These are phyloP conservation scores for Lippia alba DNA, from an alignment of 305 asterid genomes.

Conservation along the genomic window DNA sequence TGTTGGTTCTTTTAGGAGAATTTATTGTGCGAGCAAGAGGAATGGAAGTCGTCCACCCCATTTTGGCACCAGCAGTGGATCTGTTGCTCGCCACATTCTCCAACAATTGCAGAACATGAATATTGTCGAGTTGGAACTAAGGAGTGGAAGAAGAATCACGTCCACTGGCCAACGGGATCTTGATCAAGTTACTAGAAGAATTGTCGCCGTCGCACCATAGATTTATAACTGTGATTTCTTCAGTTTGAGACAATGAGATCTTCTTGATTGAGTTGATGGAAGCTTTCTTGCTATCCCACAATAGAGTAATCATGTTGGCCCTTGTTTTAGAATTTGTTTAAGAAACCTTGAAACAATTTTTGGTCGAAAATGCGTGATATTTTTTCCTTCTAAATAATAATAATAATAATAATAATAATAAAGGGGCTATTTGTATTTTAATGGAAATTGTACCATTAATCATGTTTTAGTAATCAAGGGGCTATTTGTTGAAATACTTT, in stretches of 20 bases:
- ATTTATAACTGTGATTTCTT: too few relatives aligned
- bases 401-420: too few relatives aligned
- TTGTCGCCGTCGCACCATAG: constrained; percentile 51
- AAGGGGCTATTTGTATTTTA: too few relatives aligned
- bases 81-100: constrained; percentile 59
- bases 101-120: constrained; percentile 51
- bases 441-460: too few relatives aligned
- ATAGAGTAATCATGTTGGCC: constrained; percentile 18
- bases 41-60: constrained; percentile 60
- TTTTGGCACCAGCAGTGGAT: constrained; percentile 58
- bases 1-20: constrained; percentile 56
- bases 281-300: constrained; percentile 9
- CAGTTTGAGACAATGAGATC: background rate
- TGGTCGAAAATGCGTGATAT: constrained; percentile 27
- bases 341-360: constrained; percentile 29
- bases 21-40: constrained; percentile 65
- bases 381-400: too few relatives aligned
- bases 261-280: background rate
- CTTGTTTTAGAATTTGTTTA: constrained; percentile 28
- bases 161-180: constrained; percentile 63
- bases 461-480: too few relatives aligned
- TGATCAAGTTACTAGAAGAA: constrained; percentile 66
- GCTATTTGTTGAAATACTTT: too few relatives aligned
- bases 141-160: constrained; percentile 64
- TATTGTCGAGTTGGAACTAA: constrained; percentile 51